phyloP scores from a whole-genome alignment of 2,329 filamentous ascomycete genomes.

The Blastomyces emzantsi region DNA sequence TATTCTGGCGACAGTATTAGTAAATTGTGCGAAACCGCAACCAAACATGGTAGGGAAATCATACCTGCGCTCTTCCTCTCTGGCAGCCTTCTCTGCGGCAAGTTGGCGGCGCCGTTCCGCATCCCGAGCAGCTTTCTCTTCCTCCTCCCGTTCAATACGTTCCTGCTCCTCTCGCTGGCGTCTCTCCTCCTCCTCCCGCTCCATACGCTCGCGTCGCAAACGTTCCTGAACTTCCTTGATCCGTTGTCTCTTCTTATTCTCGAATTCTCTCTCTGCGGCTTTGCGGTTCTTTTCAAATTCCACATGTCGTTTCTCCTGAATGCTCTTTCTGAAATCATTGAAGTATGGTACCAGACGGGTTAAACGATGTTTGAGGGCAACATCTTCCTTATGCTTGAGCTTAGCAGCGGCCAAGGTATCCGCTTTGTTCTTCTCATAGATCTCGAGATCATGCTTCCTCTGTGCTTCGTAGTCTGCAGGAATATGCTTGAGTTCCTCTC shows the following conservation, averaged over 20 bases:
- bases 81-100: slow-evolving; percentile 58
- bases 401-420: slow-evolving; percentile 73
- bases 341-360: slow-evolving; percentile 75
- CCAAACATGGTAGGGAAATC: slow-evolving; percentile 22
- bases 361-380: slow-evolving; percentile 89
- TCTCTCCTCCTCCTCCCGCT: slow-evolving; percentile 76
- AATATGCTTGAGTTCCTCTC: slow-evolving; percentile 91
- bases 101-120: slow-evolving; percentile 69
- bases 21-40: slow-evolving; percentile 10
- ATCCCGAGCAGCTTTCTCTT: slow-evolving; percentile 70
- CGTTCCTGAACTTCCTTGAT: slow-evolving; percentile 82
- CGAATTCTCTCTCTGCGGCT: slow-evolving; percentile 83
- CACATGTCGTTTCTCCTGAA: slow-evolving; percentile 80
- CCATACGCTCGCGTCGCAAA: slow-evolving; percentile 70
- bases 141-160: slow-evolving; percentile 67
- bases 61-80: slow-evolving; percentile 52
- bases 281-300: slow-evolving; percentile 94
- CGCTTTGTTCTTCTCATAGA: slow-evolving; percentile 69
- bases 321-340: slow-evolving; percentile 69
- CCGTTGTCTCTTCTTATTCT: slow-evolving; percentile 80
- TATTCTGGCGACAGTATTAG: slow-evolving; percentile 42
- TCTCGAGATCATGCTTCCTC: slow-evolving; percentile 63
- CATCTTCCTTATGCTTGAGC: slow-evolving; percentile 81
- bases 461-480: slow-evolving; percentile 77
- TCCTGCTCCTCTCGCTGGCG: slow-evolving; percentile 76